phyloP scores from a whole-genome alignment of 2,329 filamentous ascomycete species.

The Nemania sp. region DNA sequence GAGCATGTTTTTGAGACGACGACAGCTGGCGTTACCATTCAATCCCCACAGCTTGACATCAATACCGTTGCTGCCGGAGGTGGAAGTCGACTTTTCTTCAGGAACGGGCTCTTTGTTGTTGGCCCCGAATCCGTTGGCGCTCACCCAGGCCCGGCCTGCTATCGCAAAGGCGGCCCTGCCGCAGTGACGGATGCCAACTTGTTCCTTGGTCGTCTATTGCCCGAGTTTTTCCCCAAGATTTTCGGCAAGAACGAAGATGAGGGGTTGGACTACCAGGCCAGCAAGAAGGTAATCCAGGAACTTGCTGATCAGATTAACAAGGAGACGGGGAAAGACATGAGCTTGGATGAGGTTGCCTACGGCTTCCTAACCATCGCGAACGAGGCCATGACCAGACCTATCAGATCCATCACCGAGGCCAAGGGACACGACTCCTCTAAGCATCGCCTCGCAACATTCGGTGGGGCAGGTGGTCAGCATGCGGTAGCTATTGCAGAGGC shows the following conservation, averaged over 20 bases:
- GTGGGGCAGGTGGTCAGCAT: conserved; percentile 88
- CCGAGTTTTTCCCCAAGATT: conserved; percentile 93
- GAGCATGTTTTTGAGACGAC: conserved; percentile 95
- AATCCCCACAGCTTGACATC: conserved; percentile 90
- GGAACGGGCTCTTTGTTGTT: conserved; percentile 87
- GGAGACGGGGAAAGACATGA: conserved; percentile 74
- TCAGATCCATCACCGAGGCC: conserved; percentile 87
- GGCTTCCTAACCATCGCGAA: conserved; percentile 91
- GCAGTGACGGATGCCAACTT: conserved; percentile 95
- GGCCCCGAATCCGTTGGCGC: conserved; percentile 88
- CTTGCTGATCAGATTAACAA: conserved; percentile 77
- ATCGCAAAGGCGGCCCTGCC: conserved; percentile 84
- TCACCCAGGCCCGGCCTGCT: conserved; percentile 88
- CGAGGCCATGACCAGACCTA: conserved; percentile 88
- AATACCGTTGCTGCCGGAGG: conserved; percentile 94
- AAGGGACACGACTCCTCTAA: conserved; percentile 90
- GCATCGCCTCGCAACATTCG: conserved; percentile 89
- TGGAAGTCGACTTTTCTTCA: conserved; percentile 82
- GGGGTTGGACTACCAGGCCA: conserved; percentile 75
- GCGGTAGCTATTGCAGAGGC: conserved; percentile 89
- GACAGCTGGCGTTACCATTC: conserved; percentile 90
- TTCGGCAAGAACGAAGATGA: conserved; percentile 89
- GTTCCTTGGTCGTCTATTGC: conserved; percentile 80
- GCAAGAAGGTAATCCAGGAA: conserved; percentile 74
- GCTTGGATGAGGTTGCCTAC: conserved; percentile 81